Evolutionary conservation across 495 filamentous ascomycete species (phyloP).

Genomic region (Aspergillus affinis): DNA sequence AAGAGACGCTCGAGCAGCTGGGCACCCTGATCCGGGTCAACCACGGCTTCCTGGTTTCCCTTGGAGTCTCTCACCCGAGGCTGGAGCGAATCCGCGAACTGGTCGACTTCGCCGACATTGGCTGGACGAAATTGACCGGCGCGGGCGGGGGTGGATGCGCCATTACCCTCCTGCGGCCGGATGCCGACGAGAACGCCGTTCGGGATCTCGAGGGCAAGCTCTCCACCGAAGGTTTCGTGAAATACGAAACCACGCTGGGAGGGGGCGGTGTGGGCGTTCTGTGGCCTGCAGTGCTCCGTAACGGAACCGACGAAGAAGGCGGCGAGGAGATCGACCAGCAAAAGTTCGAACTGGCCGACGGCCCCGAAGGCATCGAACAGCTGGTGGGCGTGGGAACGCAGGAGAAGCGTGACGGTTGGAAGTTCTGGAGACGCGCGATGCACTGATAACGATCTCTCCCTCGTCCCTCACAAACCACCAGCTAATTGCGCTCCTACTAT

Average conservation of each 20-base stretch:
- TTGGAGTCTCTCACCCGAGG: slow-evolving; percentile 91
- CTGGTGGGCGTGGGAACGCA: slow-evolving; percentile 61
- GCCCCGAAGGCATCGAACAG: slow-evolving; percentile 74
- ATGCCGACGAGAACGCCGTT: slow-evolving; percentile 49
- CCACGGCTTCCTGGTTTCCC: slow-evolving; percentile 80
- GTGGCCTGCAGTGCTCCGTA: slow-evolving; percentile 82
- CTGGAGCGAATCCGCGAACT: slow-evolving; percentile 90
- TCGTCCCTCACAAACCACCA: too few species aligned
- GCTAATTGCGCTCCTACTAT: neutral
- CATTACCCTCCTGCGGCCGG: slow-evolving; percentile 81
- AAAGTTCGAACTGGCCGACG: slow-evolving; percentile 80
- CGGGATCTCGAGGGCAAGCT: slow-evolving; percentile 64
- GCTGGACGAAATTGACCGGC: slow-evolving; percentile 96
- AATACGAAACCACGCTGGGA: slow-evolving; percentile 84
- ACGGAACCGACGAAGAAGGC: slow-evolving; percentile 68
- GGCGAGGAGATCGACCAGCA: slow-evolving; percentile 91
- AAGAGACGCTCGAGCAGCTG: slow-evolving; percentile 61
- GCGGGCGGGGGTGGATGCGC: slow-evolving; percentile 94
- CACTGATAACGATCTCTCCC: slow-evolving; percentile 4
- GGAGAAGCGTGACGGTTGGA: slow-evolving; percentile 80
- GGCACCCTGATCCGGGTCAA: slow-evolving; percentile 90
- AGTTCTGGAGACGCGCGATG: slow-evolving; percentile 74
- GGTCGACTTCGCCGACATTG: slow-evolving; percentile 84
- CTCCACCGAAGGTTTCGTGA: slow-evolving; percentile 71
- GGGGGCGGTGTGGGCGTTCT: slow-evolving; percentile 91